Percentiles rank a stretch among this genome's conserved stretches.
These are phyloP conservation scores for Eucalyptus camaldulensis DNA, from an alignment of 345 rosid species.

Conservation along the genomic window DNA sequence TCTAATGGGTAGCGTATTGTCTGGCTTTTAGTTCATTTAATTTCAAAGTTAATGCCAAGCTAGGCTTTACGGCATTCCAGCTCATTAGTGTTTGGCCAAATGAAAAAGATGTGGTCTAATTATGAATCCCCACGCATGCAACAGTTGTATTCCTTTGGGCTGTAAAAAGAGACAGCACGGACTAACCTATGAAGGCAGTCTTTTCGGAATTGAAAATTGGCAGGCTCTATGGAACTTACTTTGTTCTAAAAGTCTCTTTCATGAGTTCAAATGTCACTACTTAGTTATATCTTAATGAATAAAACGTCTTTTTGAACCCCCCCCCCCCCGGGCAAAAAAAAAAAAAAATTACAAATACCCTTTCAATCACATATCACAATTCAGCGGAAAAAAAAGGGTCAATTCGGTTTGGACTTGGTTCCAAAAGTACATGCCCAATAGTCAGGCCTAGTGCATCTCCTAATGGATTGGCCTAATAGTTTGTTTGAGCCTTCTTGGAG, in stretches of 20 bases:
- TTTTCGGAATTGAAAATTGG: neutral
- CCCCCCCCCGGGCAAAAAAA: neutral
- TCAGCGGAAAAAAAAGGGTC: neutral
- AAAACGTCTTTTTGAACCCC: neutral
- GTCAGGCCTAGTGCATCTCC: neutral
- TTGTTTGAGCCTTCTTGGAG: neutral
- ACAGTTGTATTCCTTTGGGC: neutral
- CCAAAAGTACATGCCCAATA: neutral
- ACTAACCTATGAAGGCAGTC: neutral
- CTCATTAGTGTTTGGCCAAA: neutral
- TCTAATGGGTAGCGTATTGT: neutral
- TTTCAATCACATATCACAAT: neutral
- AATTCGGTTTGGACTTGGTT: neutral
- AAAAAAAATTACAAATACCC: neutral
- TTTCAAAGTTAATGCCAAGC: neutral
- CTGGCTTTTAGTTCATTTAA: neutral
- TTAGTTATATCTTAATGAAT: neutral
- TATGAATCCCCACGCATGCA: neutral
- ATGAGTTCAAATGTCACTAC: neutral
- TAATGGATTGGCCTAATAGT: neutral
- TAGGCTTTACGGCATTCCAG: neutral
- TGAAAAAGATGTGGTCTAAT: neutral
- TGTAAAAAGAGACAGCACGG: neutral
- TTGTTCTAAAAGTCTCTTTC: neutral
- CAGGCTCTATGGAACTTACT: neutral